A percentile compares a stretch with the other conserved stretches of the same genome.
Conservation (phyloP, 345 rosid species). For the Hibiscus mutabilis region DNA sequence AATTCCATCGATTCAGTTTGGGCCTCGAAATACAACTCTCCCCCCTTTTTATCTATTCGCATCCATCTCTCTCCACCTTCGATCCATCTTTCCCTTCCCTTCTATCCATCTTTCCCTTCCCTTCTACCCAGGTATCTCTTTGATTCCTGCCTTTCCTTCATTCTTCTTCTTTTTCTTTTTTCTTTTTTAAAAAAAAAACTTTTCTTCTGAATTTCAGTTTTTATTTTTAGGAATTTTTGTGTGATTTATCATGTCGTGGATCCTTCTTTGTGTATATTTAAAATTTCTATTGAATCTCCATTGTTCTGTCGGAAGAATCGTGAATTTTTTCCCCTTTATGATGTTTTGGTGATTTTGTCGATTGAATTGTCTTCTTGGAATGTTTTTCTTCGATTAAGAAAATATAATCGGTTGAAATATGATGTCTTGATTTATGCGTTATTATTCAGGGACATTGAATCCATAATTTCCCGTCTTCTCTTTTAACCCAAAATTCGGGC, state of each 20-base stretch:
- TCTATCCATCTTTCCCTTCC: slow-evolving; percentile 14
- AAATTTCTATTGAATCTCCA: slow-evolving; percentile 4
- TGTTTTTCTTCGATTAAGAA: neutral
- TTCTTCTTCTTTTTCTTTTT: neutral
- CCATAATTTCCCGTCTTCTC: neutral
- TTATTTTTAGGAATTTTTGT: neutral
- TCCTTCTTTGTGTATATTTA: neutral
- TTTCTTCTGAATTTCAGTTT: neutral
- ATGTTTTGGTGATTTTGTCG: neutral
- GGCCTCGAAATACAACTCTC: slow-evolving; percentile 36
- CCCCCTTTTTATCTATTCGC: neutral
- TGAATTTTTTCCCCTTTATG: neutral
- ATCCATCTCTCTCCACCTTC: slow-evolving; percentile 2
- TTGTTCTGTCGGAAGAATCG: neutral
- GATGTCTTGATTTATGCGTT: neutral
- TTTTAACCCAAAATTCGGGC: neutral
- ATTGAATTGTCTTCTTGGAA: neutral
- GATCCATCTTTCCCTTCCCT: slow-evolving; percentile 13
- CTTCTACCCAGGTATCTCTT: slow-evolving; percentile 2
- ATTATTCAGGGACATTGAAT: neutral
- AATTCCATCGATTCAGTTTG: slow-evolving; percentile 37
- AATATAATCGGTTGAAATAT: neutral
- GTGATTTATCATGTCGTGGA: neutral
- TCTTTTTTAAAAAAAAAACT: too few relatives aligned
- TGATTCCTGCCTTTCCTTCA: too few relatives aligned